Percentiles rank a stretch among this genome's conserved stretches.
phyloP scores from a whole-genome alignment of 2,329 filamentous ascomycete species.

The Alternaria rosae region DNA sequence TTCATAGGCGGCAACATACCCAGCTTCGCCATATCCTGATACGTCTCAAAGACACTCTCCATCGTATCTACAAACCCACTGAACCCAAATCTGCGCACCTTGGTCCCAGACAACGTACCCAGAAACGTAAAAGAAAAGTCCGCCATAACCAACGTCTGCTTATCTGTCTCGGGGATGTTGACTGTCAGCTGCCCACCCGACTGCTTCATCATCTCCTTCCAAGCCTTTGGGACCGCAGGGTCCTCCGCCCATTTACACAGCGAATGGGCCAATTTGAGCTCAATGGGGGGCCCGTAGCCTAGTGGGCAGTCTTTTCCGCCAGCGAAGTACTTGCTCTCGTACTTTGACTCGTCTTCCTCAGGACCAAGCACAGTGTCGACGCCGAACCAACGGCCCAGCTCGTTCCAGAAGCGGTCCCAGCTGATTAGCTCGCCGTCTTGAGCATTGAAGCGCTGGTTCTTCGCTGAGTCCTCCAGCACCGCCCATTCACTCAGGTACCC shows the following conservation, averaged over 20 bases:
- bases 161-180: constrained; percentile 9
- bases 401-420: constrained; percentile 18
- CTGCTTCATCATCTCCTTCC: constrained; percentile 16
- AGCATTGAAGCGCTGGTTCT: constrained; percentile 16
- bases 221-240: background rate
- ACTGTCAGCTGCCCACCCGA: constrained; percentile 10
- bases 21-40: constrained; percentile 18
- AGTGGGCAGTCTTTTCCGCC: constrained; percentile 14
- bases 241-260: constrained; percentile 9
- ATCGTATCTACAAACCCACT: constrained; percentile 17
- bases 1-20: constrained; percentile 16
- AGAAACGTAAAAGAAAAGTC: constrained; percentile 10
- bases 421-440: constrained; percentile 5
- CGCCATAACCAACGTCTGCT: constrained; percentile 9
- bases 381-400: constrained; percentile 21
- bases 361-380: constrained; percentile 2
- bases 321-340: background rate
- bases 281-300: constrained; percentile 11
- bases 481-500: constrained; percentile 25
- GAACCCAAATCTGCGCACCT: constrained; percentile 18
- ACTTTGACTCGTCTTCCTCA: constrained; percentile 1
- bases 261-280: background rate
- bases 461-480: constrained; percentile 13
- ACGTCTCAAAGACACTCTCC: constrained; percentile 22
- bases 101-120: constrained; percentile 12